phyloP scores from a whole-genome alignment of 202 grass and related monocot genomes.

The Carex arenaria region DNA sequence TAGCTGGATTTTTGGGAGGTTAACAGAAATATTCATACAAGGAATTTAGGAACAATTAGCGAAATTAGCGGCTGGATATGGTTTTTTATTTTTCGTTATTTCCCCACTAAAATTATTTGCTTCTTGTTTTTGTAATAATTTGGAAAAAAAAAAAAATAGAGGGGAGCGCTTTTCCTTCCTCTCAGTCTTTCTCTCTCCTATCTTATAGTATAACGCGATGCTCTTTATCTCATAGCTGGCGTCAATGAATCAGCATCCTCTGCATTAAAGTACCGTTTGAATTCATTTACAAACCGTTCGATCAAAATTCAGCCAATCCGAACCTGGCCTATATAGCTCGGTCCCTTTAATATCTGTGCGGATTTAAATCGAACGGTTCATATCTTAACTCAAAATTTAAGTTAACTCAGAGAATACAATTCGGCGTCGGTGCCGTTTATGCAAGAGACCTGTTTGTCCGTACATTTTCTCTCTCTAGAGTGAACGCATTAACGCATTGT shows the following conservation, averaged over 20 bases:
- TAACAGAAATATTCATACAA: slow-evolving; percentile 12
- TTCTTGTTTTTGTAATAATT: not conserved
- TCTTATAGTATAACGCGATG: not conserved
- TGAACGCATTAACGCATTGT: not conserved
- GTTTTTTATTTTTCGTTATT: not conserved
- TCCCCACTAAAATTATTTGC: not conserved
- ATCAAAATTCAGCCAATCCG: too few species aligned
- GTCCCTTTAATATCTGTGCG: too few species aligned
- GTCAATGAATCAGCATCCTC: not conserved
- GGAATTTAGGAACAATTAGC: slow-evolving; percentile 12
- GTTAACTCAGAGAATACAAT: too few species aligned
- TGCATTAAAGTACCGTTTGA: too few species aligned
- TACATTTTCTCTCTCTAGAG: not conserved
- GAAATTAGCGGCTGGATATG: slow-evolving; percentile 5
- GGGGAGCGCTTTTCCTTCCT: not conserved
- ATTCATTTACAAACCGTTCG: too few species aligned
- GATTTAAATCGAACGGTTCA: too few species aligned
- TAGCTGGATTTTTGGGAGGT: slow-evolving; percentile 21
- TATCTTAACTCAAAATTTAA: too few species aligned
- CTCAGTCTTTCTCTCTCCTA: not conserved
- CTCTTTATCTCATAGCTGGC: slow-evolving; percentile 2
- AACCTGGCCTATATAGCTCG: too few species aligned
- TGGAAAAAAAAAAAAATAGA: not conserved
- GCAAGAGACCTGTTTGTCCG: not conserved
- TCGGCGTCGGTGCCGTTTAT: slow-evolving; percentile 30